Evolutionary conservation across 805 yeast genomes (phyloP).

Genomic region (Scheffersomyces lignosus): DNA sequence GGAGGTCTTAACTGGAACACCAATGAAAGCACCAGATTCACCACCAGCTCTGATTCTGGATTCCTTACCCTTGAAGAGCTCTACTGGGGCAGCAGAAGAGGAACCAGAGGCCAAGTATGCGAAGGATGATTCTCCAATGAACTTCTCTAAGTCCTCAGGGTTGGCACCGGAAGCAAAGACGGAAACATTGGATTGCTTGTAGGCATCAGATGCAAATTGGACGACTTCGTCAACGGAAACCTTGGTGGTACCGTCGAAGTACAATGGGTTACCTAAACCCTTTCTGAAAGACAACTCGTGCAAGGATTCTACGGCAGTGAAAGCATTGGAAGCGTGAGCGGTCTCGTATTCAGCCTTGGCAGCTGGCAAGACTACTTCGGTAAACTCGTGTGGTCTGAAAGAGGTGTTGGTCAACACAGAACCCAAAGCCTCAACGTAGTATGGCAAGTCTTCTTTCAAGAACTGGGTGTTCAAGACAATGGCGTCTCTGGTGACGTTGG

Average conservation of each 20-base stretch:
- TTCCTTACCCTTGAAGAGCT: constrained; percentile 63
- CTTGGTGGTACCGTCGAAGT: constrained; percentile 64
- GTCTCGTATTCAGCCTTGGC: constrained; percentile 63
- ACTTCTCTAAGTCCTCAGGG: constrained; percentile 65
- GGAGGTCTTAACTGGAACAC: constrained; percentile 69
- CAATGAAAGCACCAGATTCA: constrained; percentile 72
- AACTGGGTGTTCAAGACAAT: constrained; percentile 79
- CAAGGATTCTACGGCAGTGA: constrained; percentile 72
- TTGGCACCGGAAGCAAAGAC: constrained; percentile 73
- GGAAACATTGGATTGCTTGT: constrained; percentile 68
- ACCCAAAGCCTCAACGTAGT: constrained; percentile 82
- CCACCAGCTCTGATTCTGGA: constrained; percentile 65
- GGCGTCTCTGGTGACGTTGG: constrained; percentile 79
- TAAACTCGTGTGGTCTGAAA: constrained; percentile 80
- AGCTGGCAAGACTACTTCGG: constrained; percentile 79
- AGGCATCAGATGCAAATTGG: constrained; percentile 63
- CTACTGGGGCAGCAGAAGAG: constrained; percentile 37
- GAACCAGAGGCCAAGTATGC: constrained; percentile 63
- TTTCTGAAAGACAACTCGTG: constrained; percentile 80
- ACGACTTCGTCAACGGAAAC: constrained; percentile 63
- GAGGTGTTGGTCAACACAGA: constrained; percentile 68
- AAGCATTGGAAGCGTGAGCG: constrained; percentile 51
- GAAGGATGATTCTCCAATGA: constrained; percentile 67
- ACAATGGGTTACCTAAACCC: constrained; percentile 84
- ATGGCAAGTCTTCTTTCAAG: constrained; percentile 86